Evolutionary conservation across 148 eudicot genomes (phyloP), one percentile per base, ranked within the genome.

Genomic region (Simmondsia chinensis): DNA sequence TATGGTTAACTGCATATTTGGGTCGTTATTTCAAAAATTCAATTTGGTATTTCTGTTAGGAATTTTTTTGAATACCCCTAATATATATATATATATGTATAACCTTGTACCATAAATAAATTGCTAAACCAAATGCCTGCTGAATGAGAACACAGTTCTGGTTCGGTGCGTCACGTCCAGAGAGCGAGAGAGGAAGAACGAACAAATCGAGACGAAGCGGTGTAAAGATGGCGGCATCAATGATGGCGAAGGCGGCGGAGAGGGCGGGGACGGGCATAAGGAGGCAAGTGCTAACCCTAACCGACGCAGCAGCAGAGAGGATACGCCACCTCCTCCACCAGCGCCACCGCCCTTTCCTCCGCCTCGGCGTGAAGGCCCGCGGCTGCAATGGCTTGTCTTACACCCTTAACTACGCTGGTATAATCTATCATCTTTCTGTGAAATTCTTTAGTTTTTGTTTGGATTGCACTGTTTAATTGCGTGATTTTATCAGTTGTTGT

Each of bases 301-400:
- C 91, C 21, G 95, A 85, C 20, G 57, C 78, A 33, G 95, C 95
- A 9, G 95, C 95, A 27, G 48, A 50, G 8, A 74, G 95, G 30
- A 64, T 86, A 44, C 71, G 76, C 39, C 63, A 77, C 19, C 86
- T 85, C 37, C 66, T 79, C 5, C 64, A 68, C 14, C 77, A 64
- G 35, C 75, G 86, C 10, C 77, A 74, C 25, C 77, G 83, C 18
- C 23, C 74, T 25, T 79, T 45, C 26, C 83, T 83, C 33, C 76
- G 72, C 46, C 81, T 83, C 30, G 87, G 94, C 25, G 87, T 83
- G 58, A 79, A 83, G 65, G 75, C 94, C 54, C 87, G 94, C 44
- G 94, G 83, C 16, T 83, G 94, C 71, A 83, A 83, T 50, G 94
- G 83, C 56, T 72, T 79, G 45, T 79, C 86, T 6, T 79, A 74